A percentile compares a stretch with the other conserved stretches of the same genome.
phyloP scores from a whole-genome alignment of 306 rosid genomes.

The Lithocarpus polystachyus region DNA sequence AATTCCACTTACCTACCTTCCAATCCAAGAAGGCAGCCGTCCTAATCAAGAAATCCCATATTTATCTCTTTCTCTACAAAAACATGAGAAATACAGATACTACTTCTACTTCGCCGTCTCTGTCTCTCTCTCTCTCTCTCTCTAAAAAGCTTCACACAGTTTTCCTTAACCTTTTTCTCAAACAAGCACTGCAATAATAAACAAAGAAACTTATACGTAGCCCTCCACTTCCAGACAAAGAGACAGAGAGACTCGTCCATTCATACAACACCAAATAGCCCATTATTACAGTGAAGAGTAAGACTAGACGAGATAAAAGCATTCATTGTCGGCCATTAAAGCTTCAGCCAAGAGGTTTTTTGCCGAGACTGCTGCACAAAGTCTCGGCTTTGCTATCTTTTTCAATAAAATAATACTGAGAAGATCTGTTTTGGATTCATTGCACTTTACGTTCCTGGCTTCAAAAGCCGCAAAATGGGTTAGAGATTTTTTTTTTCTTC shows the following conservation, averaged over 20 bases:
- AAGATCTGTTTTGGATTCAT: slow-evolving; percentile 33
- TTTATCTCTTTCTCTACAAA: slow-evolving; percentile 11
- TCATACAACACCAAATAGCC: background rate
- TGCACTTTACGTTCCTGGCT: slow-evolving; percentile 23
- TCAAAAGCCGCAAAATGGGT: slow-evolving; percentile 9
- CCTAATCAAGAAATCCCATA: slow-evolving; percentile 8
- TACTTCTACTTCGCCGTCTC: background rate
- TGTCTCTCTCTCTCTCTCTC: background rate
- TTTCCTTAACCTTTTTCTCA: slow-evolving; percentile 5
- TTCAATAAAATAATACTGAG: slow-evolving; percentile 11
- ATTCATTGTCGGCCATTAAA: slow-evolving; percentile 80
- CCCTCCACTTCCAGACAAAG: slow-evolving; percentile 2
- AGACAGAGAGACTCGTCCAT: slow-evolving; percentile 2
- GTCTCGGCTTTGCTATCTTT: background rate
- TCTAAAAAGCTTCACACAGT: slow-evolving; percentile 19
- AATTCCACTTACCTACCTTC: slow-evolving; percentile 41
- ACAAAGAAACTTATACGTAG: slow-evolving; percentile 2
- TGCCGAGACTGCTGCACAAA: background rate
- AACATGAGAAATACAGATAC: background rate
- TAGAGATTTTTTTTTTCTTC: slow-evolving; percentile 22
- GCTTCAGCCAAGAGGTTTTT: slow-evolving; percentile 38
- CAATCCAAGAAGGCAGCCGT: background rate
- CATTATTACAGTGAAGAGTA: slow-evolving; percentile 14
- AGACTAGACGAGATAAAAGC: slow-evolving; percentile 29
- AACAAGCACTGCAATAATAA: slow-evolving; percentile 13